phyloP scores from a whole-genome alignment of 2,329 filamentous ascomycete species.

The Microcera coccophila region DNA sequence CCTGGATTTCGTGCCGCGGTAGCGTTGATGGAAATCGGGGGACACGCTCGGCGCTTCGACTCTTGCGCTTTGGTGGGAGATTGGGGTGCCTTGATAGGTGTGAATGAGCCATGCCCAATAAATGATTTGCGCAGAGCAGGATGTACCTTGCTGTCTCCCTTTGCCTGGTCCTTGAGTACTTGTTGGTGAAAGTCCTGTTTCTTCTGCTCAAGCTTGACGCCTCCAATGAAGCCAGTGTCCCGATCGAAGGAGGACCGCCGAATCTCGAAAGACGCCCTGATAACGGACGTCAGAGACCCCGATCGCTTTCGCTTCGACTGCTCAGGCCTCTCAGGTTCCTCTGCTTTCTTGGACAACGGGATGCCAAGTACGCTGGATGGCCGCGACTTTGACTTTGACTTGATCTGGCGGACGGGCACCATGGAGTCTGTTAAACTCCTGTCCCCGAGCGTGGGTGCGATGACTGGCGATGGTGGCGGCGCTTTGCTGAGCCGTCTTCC shows the following conservation, averaged over 20 bases:
- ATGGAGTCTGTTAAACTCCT: constrained; percentile 15
- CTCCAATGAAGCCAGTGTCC: constrained; percentile 39
- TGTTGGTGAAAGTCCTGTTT: constrained; percentile 32
- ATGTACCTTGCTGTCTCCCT: constrained; percentile 29
- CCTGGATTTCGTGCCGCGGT: constrained; percentile 25
- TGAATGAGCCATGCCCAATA: constrained; percentile 25
- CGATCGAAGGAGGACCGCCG: constrained; percentile 32
- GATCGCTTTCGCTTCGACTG: constrained; percentile 31
- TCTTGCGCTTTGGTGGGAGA: constrained; percentile 21
- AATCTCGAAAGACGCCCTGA: constrained; percentile 34
- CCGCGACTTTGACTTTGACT: constrained; percentile 23
- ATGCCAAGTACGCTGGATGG: constrained; percentile 28
- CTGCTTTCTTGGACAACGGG: constrained; percentile 17
- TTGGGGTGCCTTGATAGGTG: constrained; percentile 26
- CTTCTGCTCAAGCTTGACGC: constrained; percentile 39
- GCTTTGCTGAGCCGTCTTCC: constrained; percentile 32
- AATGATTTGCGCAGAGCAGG: constrained; percentile 33
- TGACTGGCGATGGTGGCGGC: constrained; percentile 22
- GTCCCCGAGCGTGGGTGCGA: constrained; percentile 9
- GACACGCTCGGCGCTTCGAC: constrained; percentile 30
- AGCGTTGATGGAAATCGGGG: constrained; percentile 36
- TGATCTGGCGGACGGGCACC: constrained; percentile 6
- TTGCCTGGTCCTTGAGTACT: constrained; percentile 24
- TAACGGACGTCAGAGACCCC: constrained; percentile 35
- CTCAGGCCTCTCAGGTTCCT: constrained; percentile 13